Base-by-base conservation (phyloP, 1,284 basidiomycete genomes). In the Leccinum solheimii region DNA sequence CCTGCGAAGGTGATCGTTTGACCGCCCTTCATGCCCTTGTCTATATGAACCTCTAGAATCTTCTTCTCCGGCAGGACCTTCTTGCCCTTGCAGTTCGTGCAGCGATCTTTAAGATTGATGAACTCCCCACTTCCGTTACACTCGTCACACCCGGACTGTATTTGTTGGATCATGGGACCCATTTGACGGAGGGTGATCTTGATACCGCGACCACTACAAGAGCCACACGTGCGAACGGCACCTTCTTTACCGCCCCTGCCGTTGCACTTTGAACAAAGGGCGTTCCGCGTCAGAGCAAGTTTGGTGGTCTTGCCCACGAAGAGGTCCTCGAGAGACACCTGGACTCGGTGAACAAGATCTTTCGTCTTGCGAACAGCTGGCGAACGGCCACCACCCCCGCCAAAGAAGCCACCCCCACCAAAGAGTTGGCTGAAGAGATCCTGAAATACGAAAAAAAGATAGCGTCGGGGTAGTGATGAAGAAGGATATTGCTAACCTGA, bases 111-210 rank as follows among this genome's bases (percentile, higher is more conserved):
- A 61, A 83, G 76, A 78, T 95, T 95, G 82, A 99, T 97, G 70
- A 94, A 84, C 79, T 99, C 97, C 67, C 97, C 97, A 23, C 87
- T 85, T 36, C 94, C 97, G 58, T 83, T 84, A 77, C 97, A 99
- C 36, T 98, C 96, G 73, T 91, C 88, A 80, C 97, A 99, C 56
- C 89, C 85, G 67, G 95, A 92, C 77, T 99, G 97, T 72, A 99
- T 94, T 79, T 99, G 97, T 80, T 99, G 97, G 70, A 99, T 95
- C 97, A 99, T 99, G 16, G 97, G 97, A 40, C 97, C 97, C 86
- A 97, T 91, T 78, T 98, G 97, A 64, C 97, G 92, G 63, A 98
- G 81, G 61, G 91, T 94, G 70, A 98, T 80, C 77, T 91, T 94
- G 80, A 97, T 80, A 75, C 97, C 97, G 70, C 95, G 93, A 67